Percentiles rank a stretch among this genome's conserved stretches.
phyloP scores from a whole-genome alignment of 192 early-diverging fungal genomes.

The Obelidium mucronatum region DNA sequence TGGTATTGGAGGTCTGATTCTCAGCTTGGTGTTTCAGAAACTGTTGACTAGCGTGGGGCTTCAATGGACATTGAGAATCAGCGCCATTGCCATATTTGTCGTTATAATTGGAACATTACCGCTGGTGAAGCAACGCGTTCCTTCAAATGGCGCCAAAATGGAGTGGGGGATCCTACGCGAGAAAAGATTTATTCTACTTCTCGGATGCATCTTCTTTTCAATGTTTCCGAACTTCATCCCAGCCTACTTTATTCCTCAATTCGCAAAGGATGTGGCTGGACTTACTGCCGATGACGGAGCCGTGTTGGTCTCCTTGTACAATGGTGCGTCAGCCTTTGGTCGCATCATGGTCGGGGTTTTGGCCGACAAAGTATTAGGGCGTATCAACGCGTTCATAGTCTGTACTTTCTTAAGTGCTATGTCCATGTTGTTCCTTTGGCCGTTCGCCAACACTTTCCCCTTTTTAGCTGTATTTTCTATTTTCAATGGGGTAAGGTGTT shows the following conservation, averaged over 20 bases:
- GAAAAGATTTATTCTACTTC: constrained; percentile 2
- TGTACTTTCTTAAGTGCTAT: constrained; percentile 46
- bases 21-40: constrained; percentile 64
- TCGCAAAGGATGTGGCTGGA: constrained; percentile 13
- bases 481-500: constrained; percentile 43
- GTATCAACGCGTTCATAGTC: constrained; percentile 66
- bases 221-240: constrained; percentile 33
- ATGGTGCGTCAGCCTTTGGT: constrained; percentile 69
- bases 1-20: constrained; percentile 75
- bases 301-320: constrained; percentile 62
- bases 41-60: constrained; percentile 67
- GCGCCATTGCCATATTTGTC: constrained; percentile 56
- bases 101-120: constrained; percentile 2
- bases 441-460: constrained; percentile 50
- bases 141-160: not conserved
- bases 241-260: constrained; percentile 2
- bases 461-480: constrained; percentile 48
- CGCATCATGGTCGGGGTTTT: constrained; percentile 69
- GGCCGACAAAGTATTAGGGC: constrained; percentile 66
- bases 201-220: constrained; percentile 44
- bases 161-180: constrained; percentile 34
- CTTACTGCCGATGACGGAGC: constrained; percentile 14
- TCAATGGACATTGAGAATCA: constrained; percentile 70
- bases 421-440: constrained; percentile 53
- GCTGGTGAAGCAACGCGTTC: constrained; percentile 24